These are phyloP conservation scores for Chloris gayana DNA, from an alignment of 176 grass and related monocot species.

Conservation along the genomic window DNA sequence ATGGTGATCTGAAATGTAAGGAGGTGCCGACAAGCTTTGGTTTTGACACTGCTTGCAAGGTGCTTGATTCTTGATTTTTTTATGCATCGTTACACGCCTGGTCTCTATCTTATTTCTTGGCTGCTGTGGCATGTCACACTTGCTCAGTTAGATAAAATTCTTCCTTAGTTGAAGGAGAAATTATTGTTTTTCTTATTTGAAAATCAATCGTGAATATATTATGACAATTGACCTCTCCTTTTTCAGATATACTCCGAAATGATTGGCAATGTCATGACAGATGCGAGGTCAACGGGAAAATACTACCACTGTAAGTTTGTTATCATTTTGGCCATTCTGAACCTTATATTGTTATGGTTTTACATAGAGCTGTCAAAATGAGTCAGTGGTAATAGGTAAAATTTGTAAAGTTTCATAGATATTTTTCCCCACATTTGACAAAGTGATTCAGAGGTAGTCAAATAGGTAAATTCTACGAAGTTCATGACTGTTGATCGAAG, in stretches of 20 bases:
- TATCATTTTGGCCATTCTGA: background rate
- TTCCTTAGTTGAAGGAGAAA: background rate
- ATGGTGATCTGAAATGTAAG: slow-evolving; percentile 96
- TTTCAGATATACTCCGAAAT: slow-evolving; percentile 98
- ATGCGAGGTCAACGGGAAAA: slow-evolving; percentile 96
- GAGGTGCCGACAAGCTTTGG: slow-evolving; percentile 99
- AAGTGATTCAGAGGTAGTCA: background rate
- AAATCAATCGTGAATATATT: background rate
- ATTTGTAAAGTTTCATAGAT: background rate
- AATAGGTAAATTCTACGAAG: background rate
- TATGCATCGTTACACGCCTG: background rate
- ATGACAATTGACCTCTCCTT: slow-evolving; percentile 17
- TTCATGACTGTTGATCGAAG: background rate
- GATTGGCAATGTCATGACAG: slow-evolving; percentile 99
- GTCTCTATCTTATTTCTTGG: background rate
- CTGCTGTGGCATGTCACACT: background rate
- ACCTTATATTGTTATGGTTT: background rate
- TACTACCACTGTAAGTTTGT: slow-evolving; percentile 98
- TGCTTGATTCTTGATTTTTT: slow-evolving; percentile 29
- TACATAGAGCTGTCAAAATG: background rate
- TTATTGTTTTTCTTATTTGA: background rate
- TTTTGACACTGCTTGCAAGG: slow-evolving; percentile 99
- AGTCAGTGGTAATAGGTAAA: background rate
- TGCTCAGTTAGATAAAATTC: background rate
- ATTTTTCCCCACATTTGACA: background rate